Evolutionary conservation across 345 rosid genomes (phyloP).

Genomic region (Heritiera littoralis): DNA sequence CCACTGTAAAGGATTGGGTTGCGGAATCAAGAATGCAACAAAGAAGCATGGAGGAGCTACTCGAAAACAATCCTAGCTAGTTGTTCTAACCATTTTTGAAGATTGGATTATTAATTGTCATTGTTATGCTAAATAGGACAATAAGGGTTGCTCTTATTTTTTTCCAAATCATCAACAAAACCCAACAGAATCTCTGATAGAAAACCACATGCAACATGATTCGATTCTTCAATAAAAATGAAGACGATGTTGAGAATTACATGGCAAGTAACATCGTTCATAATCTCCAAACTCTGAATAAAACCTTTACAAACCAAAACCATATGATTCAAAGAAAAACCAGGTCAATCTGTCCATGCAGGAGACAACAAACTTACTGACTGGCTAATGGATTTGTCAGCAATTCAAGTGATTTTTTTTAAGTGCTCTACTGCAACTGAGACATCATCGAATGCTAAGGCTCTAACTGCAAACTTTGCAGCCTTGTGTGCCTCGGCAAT

Average conservation of each 20-base stretch:
- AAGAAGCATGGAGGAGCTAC: too few species aligned
- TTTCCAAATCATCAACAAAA: not conserved
- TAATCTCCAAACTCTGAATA: not conserved
- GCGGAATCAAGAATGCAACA: too few species aligned
- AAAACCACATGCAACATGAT: not conserved
- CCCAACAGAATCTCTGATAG: not conserved
- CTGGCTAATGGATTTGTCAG: constrained; percentile 68
- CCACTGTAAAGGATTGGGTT: too few species aligned
- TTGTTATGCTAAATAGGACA: too few species aligned
- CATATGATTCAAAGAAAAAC: not conserved
- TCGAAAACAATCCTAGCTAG: too few species aligned
- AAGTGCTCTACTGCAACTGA: constrained; percentile 79
- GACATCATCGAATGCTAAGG: constrained; percentile 93
- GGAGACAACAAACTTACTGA: constrained; percentile 25
- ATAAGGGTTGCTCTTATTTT: too few species aligned
- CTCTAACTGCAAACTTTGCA: constrained; percentile 95
- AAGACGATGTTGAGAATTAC: not conserved
- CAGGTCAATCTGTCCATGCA: not conserved
- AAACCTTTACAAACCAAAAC: not conserved
- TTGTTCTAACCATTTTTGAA: too few species aligned
- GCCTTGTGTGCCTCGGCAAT: constrained; percentile 94
- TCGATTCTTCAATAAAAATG: not conserved
- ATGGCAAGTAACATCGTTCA: not conserved
- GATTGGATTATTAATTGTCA: too few species aligned
- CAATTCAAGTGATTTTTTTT: constrained; percentile 81